A percentile compares a stretch with the other conserved stretches of the same genome.
Conservation (phyloP, 2,329 filamentous ascomycete species). For the Cryphonectria radicalis region DNA sequence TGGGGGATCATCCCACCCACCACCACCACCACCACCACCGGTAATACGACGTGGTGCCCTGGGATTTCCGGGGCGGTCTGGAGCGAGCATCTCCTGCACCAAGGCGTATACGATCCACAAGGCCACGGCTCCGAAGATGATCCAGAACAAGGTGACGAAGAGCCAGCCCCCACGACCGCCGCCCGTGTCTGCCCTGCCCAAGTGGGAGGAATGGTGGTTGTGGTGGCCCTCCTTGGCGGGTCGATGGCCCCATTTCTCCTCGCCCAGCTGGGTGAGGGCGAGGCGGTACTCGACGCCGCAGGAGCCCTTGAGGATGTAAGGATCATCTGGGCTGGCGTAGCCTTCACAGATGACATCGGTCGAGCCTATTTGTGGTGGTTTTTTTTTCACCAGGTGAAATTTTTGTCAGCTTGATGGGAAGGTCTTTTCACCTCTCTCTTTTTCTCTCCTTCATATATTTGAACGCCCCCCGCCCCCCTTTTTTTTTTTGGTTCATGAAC, state of each 20-base stretch:
- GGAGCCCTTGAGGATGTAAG: constrained; percentile 86
- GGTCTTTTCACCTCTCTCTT: neutral
- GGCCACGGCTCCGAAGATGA: constrained; percentile 64
- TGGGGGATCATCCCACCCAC: constrained; percentile 50
- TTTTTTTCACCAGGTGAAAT: neutral
- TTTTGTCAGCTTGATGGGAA: neutral
- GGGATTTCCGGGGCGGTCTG: constrained; percentile 45
- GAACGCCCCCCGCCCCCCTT: too few species aligned
- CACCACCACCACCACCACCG: constrained; percentile 39
- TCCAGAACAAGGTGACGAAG: constrained; percentile 57
- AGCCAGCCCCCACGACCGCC: constrained; percentile 38
- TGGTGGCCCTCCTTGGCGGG: constrained; percentile 42
- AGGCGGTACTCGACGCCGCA: constrained; percentile 91
- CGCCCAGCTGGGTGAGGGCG: constrained; percentile 75
- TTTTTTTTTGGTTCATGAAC: neutral
- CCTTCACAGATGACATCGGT: constrained; percentile 73
- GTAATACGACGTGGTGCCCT: constrained; percentile 48
- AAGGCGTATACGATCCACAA: constrained; percentile 66
- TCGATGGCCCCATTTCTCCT: constrained; percentile 67
- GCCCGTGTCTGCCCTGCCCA: constrained; percentile 23
- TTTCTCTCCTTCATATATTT: too few species aligned
- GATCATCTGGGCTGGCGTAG: constrained; percentile 75
- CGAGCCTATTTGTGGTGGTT: neutral
- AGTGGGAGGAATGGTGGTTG: constrained; percentile 18
- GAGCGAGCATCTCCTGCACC: constrained; percentile 39